Base-by-base conservation (phyloP, 2,329 filamentous ascomycete genomes). In the Arthrobotrys megalospora region DNA sequence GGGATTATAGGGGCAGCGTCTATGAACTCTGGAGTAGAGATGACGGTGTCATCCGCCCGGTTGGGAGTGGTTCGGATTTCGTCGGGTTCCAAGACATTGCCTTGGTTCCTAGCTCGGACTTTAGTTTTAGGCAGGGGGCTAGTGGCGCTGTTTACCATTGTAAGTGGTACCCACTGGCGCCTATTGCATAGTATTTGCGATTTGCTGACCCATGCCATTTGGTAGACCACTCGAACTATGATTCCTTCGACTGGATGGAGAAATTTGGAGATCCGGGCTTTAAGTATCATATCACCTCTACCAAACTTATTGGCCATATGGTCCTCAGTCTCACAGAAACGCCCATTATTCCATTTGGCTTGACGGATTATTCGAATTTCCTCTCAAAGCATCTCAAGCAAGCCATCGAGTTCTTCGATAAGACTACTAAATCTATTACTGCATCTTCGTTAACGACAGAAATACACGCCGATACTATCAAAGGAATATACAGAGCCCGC, bases 211-310 rank as follows among this genome's bases (percentile, higher is more conserved):
- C 2, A 92, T 91, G 43, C 86, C 88, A 4, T 84, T 86, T 88
- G 81, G 93, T 94, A 0, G 90, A 91, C 66, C 91, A 94, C 84
- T 94, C 92, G 76, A 96, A 92, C 85, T 96, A 97, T 84, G 95
- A 98, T 83, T 96, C 90, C 65, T 94, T 93, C 81, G 91, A 94
- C 53, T 95, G 93, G 91, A 93, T 98, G 88, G 87, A 91, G 32
- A 88, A 87, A 48, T 90, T 92, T 76, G 91, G 92, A 21, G 96
- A 98, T 16, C 87, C 87, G 1, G 88, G 87, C 21, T 91, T 90
- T 71, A 85, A 88, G 53, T 92, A 93, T 82, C 92, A 93, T 84
- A 84, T 87, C 78, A 86, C 91, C 58, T 89, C 90, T 85, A 87
- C 91, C 1, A 91, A 92, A 82, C 83, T 94, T 11, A 87, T 91